Conservation (phyloP, 768 basidiomycete genomes). For the Auriscalpium orientale region DNA sequence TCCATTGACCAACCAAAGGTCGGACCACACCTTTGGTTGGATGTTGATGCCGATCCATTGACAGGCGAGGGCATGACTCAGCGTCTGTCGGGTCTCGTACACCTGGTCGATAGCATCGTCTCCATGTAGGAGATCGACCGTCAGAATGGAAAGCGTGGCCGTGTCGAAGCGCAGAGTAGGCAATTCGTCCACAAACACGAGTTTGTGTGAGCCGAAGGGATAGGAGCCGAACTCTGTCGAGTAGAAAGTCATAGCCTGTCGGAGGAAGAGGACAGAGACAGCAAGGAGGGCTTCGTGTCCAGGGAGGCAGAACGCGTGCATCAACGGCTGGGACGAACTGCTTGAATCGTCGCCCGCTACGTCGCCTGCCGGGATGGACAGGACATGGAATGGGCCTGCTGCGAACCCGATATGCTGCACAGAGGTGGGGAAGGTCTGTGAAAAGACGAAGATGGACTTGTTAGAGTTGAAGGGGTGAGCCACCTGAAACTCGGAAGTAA, state of each 20-base stretch:
- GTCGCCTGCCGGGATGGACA: slow-evolving; percentile 58
- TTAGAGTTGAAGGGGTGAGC: slow-evolving; percentile 89
- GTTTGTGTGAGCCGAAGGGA: slow-evolving; percentile 90
- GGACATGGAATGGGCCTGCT: slow-evolving; percentile 86
- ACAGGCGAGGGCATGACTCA: slow-evolving; percentile 84
- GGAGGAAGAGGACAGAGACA: slow-evolving; percentile 67
- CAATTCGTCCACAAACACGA: slow-evolving; percentile 90
- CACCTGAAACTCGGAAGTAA: slow-evolving; percentile 41
- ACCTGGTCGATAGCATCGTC: slow-evolving; percentile 91
- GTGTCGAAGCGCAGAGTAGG: slow-evolving; percentile 76
- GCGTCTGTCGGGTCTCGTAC: slow-evolving; percentile 77
- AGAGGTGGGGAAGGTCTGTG: slow-evolving; percentile 78
- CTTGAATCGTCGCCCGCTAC: slow-evolving; percentile 52
- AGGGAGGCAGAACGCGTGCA: slow-evolving; percentile 90
- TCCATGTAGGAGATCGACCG: slow-evolving; percentile 77
- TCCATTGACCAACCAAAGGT: slow-evolving; percentile 96
- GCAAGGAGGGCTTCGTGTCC: slow-evolving; percentile 71
- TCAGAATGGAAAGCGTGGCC: slow-evolving; percentile 74
- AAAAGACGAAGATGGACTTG: slow-evolving; percentile 92
- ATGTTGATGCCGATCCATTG: slow-evolving; percentile 99
- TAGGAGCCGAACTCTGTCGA: slow-evolving; percentile 91
- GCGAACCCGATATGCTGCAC: slow-evolving; percentile 97
- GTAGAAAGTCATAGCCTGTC: slow-evolving; percentile 89
- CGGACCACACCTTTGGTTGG: slow-evolving; percentile 86
- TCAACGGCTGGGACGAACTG: slow-evolving; percentile 58